A percentile compares a stretch with the other conserved stretches of the same genome.
Evolutionary conservation across 345 rosid genomes (phyloP).

Genomic region (Populus ilicifolia): DNA sequence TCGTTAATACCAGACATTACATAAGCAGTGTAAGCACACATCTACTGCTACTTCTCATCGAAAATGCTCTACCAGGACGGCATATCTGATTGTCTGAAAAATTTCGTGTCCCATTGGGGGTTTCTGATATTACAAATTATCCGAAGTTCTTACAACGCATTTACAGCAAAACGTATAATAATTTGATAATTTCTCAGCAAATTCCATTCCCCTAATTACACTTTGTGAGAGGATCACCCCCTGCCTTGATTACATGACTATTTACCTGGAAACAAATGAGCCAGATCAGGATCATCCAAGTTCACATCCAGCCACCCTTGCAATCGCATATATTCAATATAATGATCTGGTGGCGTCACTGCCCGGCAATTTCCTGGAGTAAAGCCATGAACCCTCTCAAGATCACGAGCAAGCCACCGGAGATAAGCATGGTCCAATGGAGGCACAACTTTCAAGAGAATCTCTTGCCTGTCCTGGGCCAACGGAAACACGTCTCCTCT

Average conservation of each 20-base stretch:
- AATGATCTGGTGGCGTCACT: constrained; percentile 64
- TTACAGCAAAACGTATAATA: neutral
- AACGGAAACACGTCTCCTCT: constrained; percentile 57
- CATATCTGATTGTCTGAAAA: neutral
- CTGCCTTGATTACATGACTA: constrained; percentile 5
- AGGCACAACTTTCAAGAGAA: constrained; percentile 55
- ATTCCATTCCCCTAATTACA: neutral
- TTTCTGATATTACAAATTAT: neutral
- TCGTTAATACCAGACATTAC: neutral
- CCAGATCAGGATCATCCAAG: constrained; percentile 72
- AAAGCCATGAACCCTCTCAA: constrained; percentile 62
- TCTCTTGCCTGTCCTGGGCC: constrained; percentile 49
- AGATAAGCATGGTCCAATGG: constrained; percentile 55
- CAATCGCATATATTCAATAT: constrained; percentile 55
- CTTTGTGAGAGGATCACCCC: neutral
- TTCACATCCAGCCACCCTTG: constrained; percentile 66
- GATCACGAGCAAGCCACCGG: constrained; percentile 76
- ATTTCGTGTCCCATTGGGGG: neutral
- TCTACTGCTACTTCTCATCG: neutral
- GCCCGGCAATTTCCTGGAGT: constrained; percentile 42
- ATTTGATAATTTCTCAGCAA: neutral
- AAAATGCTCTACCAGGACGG: neutral
- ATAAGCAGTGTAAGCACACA: neutral
- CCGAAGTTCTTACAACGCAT: neutral
- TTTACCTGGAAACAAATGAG: constrained; percentile 52